Evolutionary conservation across 768 basidiomycete genomes (phyloP).

Genomic region (Brasilioporus rufonigricans): DNA sequence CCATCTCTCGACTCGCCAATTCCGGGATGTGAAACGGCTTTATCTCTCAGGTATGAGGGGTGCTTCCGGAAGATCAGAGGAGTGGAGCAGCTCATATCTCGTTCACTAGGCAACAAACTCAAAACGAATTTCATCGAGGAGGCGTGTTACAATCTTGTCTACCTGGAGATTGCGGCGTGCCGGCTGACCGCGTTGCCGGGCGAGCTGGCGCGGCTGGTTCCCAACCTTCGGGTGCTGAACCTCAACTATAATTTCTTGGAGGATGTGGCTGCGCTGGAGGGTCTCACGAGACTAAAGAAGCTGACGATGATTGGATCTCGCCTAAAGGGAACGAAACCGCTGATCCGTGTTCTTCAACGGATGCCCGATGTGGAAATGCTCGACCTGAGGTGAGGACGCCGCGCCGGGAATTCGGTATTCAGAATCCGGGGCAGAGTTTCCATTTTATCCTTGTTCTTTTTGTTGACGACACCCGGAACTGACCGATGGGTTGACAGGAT

Average conservation of each 20-base stretch:
- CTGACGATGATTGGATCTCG: slow-evolving; percentile 85
- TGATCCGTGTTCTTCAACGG: slow-evolving; percentile 68
- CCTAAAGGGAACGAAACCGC: slow-evolving; percentile 66
- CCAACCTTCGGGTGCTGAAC: slow-evolving; percentile 89
- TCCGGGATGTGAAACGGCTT: slow-evolving; percentile 89
- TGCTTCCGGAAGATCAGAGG: slow-evolving; percentile 13
- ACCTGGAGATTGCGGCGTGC: slow-evolving; percentile 90
- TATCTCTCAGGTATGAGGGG: slow-evolving; percentile 82
- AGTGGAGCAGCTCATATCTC: slow-evolving; percentile 17
- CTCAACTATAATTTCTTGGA: slow-evolving; percentile 97
- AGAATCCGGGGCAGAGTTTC: neutral
- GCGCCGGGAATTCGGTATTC: slow-evolving; percentile 10
- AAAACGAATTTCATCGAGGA: slow-evolving; percentile 59
- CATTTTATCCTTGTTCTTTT: neutral
- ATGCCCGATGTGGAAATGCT: slow-evolving; percentile 84
- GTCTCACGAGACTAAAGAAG: slow-evolving; percentile 74
- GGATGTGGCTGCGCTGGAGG: slow-evolving; percentile 63
- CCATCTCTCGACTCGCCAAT: slow-evolving; percentile 53
- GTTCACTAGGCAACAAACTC: slow-evolving; percentile 67
- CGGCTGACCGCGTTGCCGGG: slow-evolving; percentile 72
- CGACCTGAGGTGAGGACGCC: slow-evolving; percentile 74
- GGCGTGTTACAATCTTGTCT: slow-evolving; percentile 85
- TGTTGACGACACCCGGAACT: slow-evolving; percentile 24
- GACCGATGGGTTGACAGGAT: slow-evolving; percentile 49
- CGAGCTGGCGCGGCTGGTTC: slow-evolving; percentile 60